Conservation (phyloP, 2,329 filamentous ascomycete genomes). For the Ilyonectria sp. region DNA sequence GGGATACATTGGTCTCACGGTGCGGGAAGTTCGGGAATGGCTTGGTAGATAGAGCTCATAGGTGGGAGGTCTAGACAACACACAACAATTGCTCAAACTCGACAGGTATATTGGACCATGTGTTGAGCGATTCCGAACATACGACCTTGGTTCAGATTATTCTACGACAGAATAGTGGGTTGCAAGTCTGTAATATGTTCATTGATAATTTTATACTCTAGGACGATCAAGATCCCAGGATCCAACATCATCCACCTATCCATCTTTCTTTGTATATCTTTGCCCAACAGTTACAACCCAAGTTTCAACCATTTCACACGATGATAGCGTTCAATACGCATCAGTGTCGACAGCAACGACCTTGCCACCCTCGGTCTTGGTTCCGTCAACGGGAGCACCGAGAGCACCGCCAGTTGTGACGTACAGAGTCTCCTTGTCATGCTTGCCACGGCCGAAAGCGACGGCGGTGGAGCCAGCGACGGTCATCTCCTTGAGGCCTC, state of each 20-base stretch:
- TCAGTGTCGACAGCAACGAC: slow-evolving; percentile 36
- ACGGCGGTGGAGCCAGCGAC: slow-evolving; percentile 43
- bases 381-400: slow-evolving; percentile 34
- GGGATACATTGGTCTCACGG: slow-evolving; percentile 16
- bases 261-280: no score
- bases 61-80: slow-evolving; percentile 1
- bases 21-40: slow-evolving; percentile 18
- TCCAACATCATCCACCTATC: no score
- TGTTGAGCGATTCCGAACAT: neutral
- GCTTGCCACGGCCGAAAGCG: slow-evolving; percentile 35
- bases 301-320: neutral
- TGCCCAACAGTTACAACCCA: no score
- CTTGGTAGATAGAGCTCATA: slow-evolving; percentile 8
- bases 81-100: slow-evolving; percentile 15
- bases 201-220: no score
- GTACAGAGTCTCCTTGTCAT: slow-evolving; percentile 32
- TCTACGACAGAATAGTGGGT: neutral
- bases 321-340: neutral
- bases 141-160: neutral
- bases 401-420: slow-evolving; percentile 36
- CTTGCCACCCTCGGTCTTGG: slow-evolving; percentile 38
- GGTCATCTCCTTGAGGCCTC: slow-evolving; percentile 28
- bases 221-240: no score
- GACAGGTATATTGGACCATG: neutral
- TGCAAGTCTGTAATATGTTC: neutral